Evolutionary conservation across 345 rosid species (phyloP).

Genomic region (Arabidopsis suecica): DNA sequence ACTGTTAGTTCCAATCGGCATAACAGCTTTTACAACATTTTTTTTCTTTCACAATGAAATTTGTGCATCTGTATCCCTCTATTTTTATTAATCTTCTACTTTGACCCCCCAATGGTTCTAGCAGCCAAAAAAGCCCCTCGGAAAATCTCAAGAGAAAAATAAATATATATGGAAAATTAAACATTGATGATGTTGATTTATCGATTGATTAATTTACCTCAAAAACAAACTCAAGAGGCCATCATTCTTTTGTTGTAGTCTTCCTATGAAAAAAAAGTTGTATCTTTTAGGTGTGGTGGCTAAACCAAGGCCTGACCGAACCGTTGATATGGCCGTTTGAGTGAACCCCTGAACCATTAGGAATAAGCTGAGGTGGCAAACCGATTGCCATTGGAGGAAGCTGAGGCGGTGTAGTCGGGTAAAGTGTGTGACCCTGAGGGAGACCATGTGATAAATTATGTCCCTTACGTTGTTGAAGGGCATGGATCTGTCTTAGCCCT

Average conservation of each 20-base stretch:
- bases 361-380: conserved; percentile 65
- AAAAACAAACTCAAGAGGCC: conserved; percentile 43
- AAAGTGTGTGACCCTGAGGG: conserved; percentile 78
- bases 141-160: conserved; percentile 24
- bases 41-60: conserved; percentile 22
- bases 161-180: conserved; percentile 39
- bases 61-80: conserved; percentile 32
- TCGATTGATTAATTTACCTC: conserved; percentile 38
- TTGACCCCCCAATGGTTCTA: conserved; percentile 36
- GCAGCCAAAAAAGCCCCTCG: conserved; percentile 18
- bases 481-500: conserved; percentile 87
- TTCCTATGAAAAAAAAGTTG: conserved; percentile 40
- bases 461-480: conserved; percentile 79
- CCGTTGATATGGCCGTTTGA: conserved; percentile 83
- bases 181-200: conserved; percentile 39
- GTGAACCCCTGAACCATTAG: conserved; percentile 79
- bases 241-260: conserved; percentile 41
- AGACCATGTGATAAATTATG: conserved; percentile 62
- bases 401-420: conserved; percentile 56
- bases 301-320: conserved; percentile 86
- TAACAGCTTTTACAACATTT: conserved; percentile 29
- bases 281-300: conserved; percentile 51
- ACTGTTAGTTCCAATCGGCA: conserved; percentile 55
- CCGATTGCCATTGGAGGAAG: conserved; percentile 78
- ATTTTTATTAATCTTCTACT: conserved; percentile 37